These are phyloP conservation scores for Coprinopsis sp. DNA, from an alignment of 768 basidiomycete genomes.

Conservation along the genomic window DNA sequence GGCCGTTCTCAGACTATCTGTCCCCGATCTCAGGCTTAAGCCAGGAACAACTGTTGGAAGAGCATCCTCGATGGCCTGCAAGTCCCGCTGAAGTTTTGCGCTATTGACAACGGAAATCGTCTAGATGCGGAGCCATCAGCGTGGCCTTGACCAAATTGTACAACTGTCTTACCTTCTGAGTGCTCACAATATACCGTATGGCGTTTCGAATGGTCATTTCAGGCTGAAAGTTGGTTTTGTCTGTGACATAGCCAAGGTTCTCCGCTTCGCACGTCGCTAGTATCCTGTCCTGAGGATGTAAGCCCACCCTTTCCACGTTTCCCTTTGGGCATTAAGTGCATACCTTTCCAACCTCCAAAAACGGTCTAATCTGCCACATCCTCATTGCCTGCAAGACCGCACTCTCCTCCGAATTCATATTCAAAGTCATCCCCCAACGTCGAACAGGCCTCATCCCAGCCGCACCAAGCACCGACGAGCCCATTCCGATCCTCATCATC, in stretches of 20 bases:
- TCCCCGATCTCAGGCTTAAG: too few relatives aligned
- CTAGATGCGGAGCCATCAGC: not conserved
- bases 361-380: conserved; percentile 67
- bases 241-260: conserved; percentile 55
- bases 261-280: conserved; percentile 71
- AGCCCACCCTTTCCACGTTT: too few relatives aligned
- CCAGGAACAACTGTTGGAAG: too few relatives aligned
- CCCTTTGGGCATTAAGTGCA: too few relatives aligned
- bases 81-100: too few relatives aligned
- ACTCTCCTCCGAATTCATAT: conserved; percentile 37
- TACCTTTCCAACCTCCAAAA: conserved; percentile 69
- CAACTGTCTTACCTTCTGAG: conserved; percentile 13
- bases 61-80: too few relatives aligned
- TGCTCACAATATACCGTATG: conserved; percentile 42
- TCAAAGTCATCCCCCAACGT: conserved; percentile 71
- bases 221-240: conserved; percentile 73
- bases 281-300: conserved; percentile 59
- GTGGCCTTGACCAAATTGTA: not conserved
- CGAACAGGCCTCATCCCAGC: conserved; percentile 65
- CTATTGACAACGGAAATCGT: not conserved
- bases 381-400: conserved; percentile 46
- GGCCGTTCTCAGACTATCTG: too few relatives aligned
- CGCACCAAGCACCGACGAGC: conserved; percentile 52
- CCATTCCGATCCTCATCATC: conserved; percentile 60
- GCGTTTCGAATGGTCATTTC: conserved; percentile 68